Evolutionary conservation across 192 early-diverging fungal species (phyloP).

Genomic region (Gonapodya sp.): DNA sequence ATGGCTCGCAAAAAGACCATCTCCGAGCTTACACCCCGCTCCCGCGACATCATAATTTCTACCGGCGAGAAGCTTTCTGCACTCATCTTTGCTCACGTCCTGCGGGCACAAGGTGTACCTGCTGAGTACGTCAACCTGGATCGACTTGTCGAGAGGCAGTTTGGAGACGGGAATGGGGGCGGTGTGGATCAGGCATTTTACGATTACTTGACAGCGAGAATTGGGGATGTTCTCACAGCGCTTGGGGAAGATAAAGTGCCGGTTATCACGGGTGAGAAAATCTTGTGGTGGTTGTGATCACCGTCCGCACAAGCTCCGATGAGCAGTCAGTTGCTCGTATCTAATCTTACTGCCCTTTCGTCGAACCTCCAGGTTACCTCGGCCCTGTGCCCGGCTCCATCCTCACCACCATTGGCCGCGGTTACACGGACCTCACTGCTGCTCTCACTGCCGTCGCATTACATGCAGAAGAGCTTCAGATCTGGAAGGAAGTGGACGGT

Average conservation of each 20-base stretch:
- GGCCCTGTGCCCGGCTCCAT: slow-evolving; percentile 94
- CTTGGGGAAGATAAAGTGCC: background rate
- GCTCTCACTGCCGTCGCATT: slow-evolving; percentile 87
- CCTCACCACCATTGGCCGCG: slow-evolving; percentile 83
- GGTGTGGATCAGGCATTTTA: slow-evolving; percentile 91
- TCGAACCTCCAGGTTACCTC: slow-evolving; percentile 62
- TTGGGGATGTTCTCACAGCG: slow-evolving; percentile 45
- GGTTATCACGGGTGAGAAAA: background rate
- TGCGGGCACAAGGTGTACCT: slow-evolving; percentile 65
- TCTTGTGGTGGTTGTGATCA: background rate
- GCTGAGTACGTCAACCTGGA: slow-evolving; percentile 81
- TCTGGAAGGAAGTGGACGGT: slow-evolving; percentile 99
- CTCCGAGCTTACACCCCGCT: slow-evolving; percentile 93
- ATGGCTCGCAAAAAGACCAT: slow-evolving; percentile 69
- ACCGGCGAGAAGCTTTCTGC: slow-evolving; percentile 92
- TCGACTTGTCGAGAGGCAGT: slow-evolving; percentile 69
- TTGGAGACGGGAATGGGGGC: slow-evolving; percentile 47
- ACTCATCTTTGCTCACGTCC: slow-evolving; percentile 71
- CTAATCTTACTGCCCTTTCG: background rate
- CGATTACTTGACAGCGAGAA: slow-evolving; percentile 69
- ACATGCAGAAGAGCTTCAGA: slow-evolving; percentile 83
- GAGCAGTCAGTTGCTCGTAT: slow-evolving; percentile 21
- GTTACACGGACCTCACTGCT: slow-evolving; percentile 96
- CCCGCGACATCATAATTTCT: slow-evolving; percentile 88
- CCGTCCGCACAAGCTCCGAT: slow-evolving; percentile 29